A percentile compares a stretch with the other conserved stretches of the same genome.
phyloP scores from a whole-genome alignment of 352 stramenopile species.

The Phytophthora chlamydospora region DNA sequence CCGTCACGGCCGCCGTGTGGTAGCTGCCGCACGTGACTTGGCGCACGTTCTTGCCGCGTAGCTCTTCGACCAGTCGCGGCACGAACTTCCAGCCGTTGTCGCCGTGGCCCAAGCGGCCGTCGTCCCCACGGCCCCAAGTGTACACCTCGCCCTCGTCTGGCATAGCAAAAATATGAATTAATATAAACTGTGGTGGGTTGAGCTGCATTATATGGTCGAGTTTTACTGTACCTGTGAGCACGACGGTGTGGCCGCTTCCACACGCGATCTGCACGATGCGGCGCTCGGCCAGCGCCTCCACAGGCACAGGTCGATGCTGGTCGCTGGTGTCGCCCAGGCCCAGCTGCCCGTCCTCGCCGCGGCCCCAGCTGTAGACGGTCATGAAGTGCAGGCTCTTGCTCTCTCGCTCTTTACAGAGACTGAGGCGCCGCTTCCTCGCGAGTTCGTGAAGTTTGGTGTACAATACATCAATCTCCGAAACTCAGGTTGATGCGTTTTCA shows the following conservation, averaged over 20 bases:
- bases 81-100: slow-evolving; percentile 98
- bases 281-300: slow-evolving; percentile 84
- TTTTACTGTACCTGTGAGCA: slow-evolving; percentile 63
- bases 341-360: slow-evolving; percentile 87
- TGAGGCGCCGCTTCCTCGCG: slow-evolving; percentile 9
- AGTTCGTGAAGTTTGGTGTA: background rate
- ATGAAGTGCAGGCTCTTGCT: slow-evolving; percentile 14
- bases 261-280: slow-evolving; percentile 90
- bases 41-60: slow-evolving; percentile 90
- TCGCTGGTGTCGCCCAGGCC: slow-evolving; percentile 88
- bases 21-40: slow-evolving; percentile 96
- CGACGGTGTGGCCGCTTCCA: slow-evolving; percentile 88
- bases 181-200: background rate
- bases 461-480: too few relatives aligned
- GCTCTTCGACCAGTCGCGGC: slow-evolving; percentile 91
- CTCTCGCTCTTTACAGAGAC: slow-evolving; percentile 11
- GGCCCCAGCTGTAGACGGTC: slow-evolving; percentile 90
- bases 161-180: background rate
- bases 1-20: slow-evolving; percentile 94
- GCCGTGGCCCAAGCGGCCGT: slow-evolving; percentile 90
- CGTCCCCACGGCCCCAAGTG: slow-evolving; percentile 90
- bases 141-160: slow-evolving; percentile 87
- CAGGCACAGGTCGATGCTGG: slow-evolving; percentile 82
- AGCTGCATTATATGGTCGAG: slow-evolving; percentile 4
- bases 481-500: too few relatives aligned